These are phyloP conservation scores for Trypanosoma caninum DNA, from an alignment of 208 protist species.

Conservation along the genomic window DNA sequence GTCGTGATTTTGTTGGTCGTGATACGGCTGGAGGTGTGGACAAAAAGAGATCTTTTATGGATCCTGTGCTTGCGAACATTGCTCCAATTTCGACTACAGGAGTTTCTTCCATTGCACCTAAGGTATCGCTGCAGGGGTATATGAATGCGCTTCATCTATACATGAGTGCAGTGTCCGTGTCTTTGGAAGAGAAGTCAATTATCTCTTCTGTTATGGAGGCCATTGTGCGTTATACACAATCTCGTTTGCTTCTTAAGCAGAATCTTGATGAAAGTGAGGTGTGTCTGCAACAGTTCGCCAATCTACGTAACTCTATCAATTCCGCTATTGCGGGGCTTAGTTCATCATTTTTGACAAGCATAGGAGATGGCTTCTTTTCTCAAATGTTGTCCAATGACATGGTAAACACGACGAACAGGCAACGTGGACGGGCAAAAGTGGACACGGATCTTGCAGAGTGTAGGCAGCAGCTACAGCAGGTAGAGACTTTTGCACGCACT, in stretches of 20 bases:
- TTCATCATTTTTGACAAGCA: not conserved
- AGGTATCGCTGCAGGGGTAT: not conserved
- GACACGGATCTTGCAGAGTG: constrained; percentile 19
- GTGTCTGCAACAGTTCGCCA: not conserved
- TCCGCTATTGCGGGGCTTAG: not conserved
- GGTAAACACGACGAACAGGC: not conserved
- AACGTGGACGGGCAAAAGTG: constrained; percentile 10
- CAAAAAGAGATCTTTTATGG: not conserved
- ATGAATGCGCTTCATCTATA: not conserved
- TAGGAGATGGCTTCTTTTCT: constrained; percentile 7
- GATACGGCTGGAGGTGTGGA: not conserved
- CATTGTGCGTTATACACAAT: not conserved
- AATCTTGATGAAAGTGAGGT: constrained; percentile 1
- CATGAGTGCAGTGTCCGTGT: not conserved
- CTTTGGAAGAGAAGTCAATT: constrained; percentile 6
- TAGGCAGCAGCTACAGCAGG: constrained; percentile 1
- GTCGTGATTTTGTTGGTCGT: too few relatives aligned
- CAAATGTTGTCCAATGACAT: not conserved
- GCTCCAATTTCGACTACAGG: not conserved
- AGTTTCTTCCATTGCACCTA: not conserved
- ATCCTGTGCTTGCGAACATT: not conserved
- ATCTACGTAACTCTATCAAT: not conserved
- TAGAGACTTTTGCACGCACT: constrained; percentile 7
- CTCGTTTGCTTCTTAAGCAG: constrained; percentile 1
- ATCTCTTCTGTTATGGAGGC: not conserved